Evolutionary conservation across 2,329 filamentous ascomycete species (phyloP).

Genomic region (Sporothrix humicola): DNA sequence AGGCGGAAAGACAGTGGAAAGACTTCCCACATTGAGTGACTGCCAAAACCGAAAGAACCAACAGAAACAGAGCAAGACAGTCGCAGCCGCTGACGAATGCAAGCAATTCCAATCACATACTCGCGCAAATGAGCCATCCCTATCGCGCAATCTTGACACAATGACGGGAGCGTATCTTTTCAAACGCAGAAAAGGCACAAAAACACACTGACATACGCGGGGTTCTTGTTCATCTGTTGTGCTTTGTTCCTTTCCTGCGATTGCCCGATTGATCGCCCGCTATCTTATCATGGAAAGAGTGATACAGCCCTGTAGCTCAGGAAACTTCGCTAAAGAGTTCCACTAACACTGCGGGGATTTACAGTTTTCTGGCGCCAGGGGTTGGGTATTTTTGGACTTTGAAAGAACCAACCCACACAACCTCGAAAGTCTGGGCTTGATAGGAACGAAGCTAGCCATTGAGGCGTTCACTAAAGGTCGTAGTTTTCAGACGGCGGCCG

Average conservation of each 20-base stretch:
- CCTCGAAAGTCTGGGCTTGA: not conserved
- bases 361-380: not conserved
- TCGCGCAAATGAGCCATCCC: conserved; percentile 16
- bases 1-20: not conserved
- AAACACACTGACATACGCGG: not conserved
- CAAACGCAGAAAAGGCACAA: not conserved
- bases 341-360: not conserved
- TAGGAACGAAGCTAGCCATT: not conserved
- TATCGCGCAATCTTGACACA: conserved; percentile 8
- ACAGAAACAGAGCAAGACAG: not conserved
- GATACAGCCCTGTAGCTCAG: not conserved
- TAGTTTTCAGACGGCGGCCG: conserved; percentile 16
- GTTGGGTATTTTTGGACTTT: not conserved
- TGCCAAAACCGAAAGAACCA: not conserved
- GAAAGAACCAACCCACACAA: not conserved
- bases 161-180: not conserved
- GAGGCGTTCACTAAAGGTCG: not conserved
- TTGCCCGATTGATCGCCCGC: not conserved
- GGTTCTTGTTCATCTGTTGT: not conserved
- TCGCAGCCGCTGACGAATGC: conserved; percentile 20
- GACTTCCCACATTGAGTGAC: not conserved
- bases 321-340: not conserved
- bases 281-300: conserved; percentile 10
- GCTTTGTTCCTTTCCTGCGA: not conserved
- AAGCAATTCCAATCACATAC: conserved; percentile 12